Percentiles rank a stretch among this genome's conserved stretches.
Evolutionary conservation across 169 alveolate species (phyloP).

Genomic region (Neospora caninum): DNA sequence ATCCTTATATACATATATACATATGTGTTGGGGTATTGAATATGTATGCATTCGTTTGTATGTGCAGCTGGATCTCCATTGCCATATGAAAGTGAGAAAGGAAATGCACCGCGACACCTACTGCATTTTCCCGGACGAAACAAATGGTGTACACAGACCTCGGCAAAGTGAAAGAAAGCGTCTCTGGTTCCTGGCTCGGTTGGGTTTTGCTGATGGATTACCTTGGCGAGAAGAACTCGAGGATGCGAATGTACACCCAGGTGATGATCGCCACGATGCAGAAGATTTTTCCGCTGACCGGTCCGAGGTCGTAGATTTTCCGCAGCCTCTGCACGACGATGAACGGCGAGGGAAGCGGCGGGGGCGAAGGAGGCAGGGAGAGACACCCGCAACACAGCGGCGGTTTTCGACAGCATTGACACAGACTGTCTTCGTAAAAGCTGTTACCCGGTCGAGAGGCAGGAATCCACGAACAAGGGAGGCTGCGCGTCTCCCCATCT

Average conservation of each 20-base stretch:
- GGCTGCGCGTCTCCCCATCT: background rate
- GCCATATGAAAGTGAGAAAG: no score
- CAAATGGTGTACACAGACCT: no score
- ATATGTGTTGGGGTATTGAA: no score
- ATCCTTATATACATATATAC: no score
- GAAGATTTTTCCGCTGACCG: slow-evolving; percentile 49
- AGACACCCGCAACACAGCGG: slow-evolving; percentile 51
- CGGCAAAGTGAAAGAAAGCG: no score
- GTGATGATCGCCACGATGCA: slow-evolving; percentile 26
- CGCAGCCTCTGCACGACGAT: slow-evolving; percentile 31
- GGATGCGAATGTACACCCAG: slow-evolving; percentile 48
- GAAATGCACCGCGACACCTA: no score
- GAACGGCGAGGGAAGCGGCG: slow-evolving; percentile 44
- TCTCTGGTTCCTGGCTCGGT: no score
- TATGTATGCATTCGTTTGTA: no score
- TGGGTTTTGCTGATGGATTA: background rate
- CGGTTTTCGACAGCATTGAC: background rate
- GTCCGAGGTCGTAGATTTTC: slow-evolving; percentile 22
- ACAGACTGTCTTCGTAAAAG: background rate
- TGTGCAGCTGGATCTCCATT: no score
- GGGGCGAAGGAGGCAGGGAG: slow-evolving; percentile 41
- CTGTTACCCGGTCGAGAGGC: background rate
- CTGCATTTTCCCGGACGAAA: no score
- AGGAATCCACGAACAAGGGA: background rate
- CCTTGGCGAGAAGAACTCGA: slow-evolving; percentile 56